phyloP scores from a whole-genome alignment of 2,329 filamentous ascomycete genomes.

The Monosporascus sp. region DNA sequence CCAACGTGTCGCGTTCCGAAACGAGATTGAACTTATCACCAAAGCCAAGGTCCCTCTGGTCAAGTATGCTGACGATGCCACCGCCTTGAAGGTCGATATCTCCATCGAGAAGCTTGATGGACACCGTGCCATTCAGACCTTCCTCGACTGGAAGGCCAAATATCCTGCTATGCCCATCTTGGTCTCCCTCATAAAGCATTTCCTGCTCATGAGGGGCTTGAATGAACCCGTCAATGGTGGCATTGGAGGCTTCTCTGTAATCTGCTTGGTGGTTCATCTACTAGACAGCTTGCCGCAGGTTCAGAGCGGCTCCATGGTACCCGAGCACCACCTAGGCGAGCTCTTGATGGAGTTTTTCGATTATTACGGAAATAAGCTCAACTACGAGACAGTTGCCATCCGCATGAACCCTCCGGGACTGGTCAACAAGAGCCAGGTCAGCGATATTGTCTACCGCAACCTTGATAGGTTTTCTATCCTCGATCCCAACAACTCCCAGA shows the following conservation, averaged over 20 bases:
- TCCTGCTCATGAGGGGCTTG: slow-evolving; percentile 79
- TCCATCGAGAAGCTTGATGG: slow-evolving; percentile 92
- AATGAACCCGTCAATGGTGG: slow-evolving; percentile 92
- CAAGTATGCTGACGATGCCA: slow-evolving; percentile 78
- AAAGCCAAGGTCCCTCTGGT: slow-evolving; percentile 84
- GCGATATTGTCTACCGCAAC: slow-evolving; percentile 51
- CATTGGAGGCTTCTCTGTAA: slow-evolving; percentile 89
- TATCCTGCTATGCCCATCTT: slow-evolving; percentile 84
- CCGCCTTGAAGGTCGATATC: slow-evolving; percentile 80
- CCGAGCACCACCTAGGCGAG: slow-evolving; percentile 68
- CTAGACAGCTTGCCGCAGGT: slow-evolving; percentile 73
- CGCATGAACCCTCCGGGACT: slow-evolving; percentile 69
- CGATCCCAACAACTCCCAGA: slow-evolving; percentile 78
- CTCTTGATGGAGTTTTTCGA: slow-evolving; percentile 84
- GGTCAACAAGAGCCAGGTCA: slow-evolving; percentile 60
- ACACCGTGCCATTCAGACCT: slow-evolving; percentile 73
- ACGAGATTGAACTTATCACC: slow-evolving; percentile 62
- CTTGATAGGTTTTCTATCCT: slow-evolving; percentile 74
- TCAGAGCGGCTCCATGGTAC: slow-evolving; percentile 54
- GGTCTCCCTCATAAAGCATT: slow-evolving; percentile 87
- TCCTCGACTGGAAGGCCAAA: slow-evolving; percentile 69
- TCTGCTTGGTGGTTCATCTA: slow-evolving; percentile 87
- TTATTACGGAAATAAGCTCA: slow-evolving; percentile 80
- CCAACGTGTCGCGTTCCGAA: slow-evolving; percentile 51
- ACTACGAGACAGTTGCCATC: slow-evolving; percentile 67